These are phyloP conservation scores for Mycena citricolor DNA, from an alignment of 1,284 basidiomycete species.

Conservation along the genomic window DNA sequence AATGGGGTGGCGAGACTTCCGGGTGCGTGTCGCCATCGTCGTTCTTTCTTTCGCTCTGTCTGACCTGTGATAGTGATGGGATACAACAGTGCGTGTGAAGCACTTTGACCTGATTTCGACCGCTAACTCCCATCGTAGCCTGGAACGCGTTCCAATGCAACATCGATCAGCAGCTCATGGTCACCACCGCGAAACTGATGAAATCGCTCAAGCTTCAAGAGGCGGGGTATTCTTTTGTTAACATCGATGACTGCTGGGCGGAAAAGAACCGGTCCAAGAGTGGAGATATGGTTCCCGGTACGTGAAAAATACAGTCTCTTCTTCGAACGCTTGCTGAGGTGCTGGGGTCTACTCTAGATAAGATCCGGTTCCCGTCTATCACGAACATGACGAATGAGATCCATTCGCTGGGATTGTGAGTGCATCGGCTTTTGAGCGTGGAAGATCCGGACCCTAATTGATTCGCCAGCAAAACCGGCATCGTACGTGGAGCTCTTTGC, in stretches of 20 bases:
- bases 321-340: no score
- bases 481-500: constrained; percentile 24
- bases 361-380: constrained; percentile 30
- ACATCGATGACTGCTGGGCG: constrained; percentile 60
- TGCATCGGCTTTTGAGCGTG: constrained; percentile 2
- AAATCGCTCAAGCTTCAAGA: constrained; percentile 49
- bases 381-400: constrained; percentile 48
- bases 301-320: constrained; percentile 2
- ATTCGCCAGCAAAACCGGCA: constrained; percentile 46
- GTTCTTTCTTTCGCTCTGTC: constrained; percentile 5
- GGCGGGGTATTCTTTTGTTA: constrained; percentile 52
- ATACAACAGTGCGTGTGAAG: constrained; percentile 43
- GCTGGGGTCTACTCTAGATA: no score
- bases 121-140: constrained; percentile 33
- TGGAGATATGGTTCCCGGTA: constrained; percentile 48
- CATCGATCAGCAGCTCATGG: constrained; percentile 49
- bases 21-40: constrained; percentile 30
- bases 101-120: neutral
- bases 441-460: neutral
- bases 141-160: constrained; percentile 65
- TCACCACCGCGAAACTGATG: constrained; percentile 48
- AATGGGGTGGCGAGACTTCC: constrained; percentile 41
- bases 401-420: constrained; percentile 53
- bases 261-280: constrained; percentile 45
- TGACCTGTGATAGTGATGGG: no score